Evolutionary conservation across 331 rosid genomes (phyloP).

Genomic region (Arachis monticola): DNA sequence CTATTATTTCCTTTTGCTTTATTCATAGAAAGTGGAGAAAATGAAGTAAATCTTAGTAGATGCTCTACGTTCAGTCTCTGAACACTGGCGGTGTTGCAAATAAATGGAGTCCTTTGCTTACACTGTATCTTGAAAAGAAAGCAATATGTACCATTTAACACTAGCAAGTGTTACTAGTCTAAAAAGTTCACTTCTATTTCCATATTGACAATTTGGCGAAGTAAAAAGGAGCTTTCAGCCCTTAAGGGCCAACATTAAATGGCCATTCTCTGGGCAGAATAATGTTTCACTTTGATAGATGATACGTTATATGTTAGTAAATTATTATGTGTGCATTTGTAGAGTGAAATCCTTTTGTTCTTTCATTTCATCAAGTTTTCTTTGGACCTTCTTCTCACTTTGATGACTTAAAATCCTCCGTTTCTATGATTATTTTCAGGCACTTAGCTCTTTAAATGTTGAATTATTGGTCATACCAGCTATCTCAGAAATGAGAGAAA

Average conservation of each 20-base stretch:
- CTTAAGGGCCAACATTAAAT: background rate
- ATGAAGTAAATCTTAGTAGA: constrained; percentile 4
- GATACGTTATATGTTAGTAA: background rate
- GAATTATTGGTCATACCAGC: constrained; percentile 93
- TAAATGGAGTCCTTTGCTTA: background rate
- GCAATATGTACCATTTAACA: background rate
- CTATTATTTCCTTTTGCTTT: constrained; percentile 4
- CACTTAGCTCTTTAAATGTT: constrained; percentile 73
- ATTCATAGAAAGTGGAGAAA: constrained; percentile 31
- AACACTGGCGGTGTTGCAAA: background rate
- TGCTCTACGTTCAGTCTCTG: background rate
- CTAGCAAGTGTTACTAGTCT: background rate
- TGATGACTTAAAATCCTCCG: constrained; percentile 37
- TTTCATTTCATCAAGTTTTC: constrained; percentile 23
- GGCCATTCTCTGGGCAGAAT: constrained; percentile 27
- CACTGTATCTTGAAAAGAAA: constrained; percentile 16
- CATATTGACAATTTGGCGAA: constrained; percentile 8
- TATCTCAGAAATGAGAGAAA: constrained; percentile 72
- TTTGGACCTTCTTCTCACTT: constrained; percentile 32
- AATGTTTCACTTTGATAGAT: constrained; percentile 16
- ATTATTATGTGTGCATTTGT: background rate
- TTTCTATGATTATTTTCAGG: constrained; percentile 57
- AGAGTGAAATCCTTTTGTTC: background rate
- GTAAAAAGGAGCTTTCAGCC: constrained; percentile 1
- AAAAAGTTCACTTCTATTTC: background rate